Evolutionary conservation across 75 land plant genomes (phyloP), one percentile per base, ranked within the genome.

Genomic region (Larix kaempferi): DNA sequence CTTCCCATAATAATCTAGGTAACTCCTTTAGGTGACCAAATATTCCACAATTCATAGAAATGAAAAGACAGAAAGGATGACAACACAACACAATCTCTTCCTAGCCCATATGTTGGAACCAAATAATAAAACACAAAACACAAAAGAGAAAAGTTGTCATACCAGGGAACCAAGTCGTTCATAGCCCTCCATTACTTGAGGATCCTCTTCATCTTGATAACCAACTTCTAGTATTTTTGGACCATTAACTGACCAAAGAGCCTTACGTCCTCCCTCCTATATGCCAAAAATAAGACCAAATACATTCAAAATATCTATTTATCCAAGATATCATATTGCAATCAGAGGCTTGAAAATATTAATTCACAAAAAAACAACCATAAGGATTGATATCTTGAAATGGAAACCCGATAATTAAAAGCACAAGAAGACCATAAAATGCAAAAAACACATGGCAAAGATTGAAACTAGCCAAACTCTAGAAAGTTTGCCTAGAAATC

Each of bases 201-300:
- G 92, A 78, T 95, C 87, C 77, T 92, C 92, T 69, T 97, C 99
- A 75, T 91, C 89, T 85, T 92, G 94, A 81, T 97, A 97, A 1
- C 99, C 98, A 29, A 92, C 80, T 84, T 97, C 84, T 5, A 97
- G 76, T 79, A 97, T 92, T 14, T 92, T 78, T 10, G 98, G 93
- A 16, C 99, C 99, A 95, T 94, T 95, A 55, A 97, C 82, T 23
- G 92, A 84, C 99, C 99, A 97, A 16, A 97, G 75, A 55, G 98
- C 93, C 81, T 89, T 91, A 65, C 82, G 80, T n/a, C 99, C 99
- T 2, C 89, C 98, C 57, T 97, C 95, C 95, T 97, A 81, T 5
- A 73, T 49, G 52, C 11, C 10, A 49, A 49, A 10, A 49, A 49
- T 49, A 49, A 49, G 52, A 49, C 11, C 11, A 49, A 49, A 49